A percentile compares a stretch with the other conserved stretches of the same genome.
These are phyloP conservation scores for Fusarium sp. DNA, from an alignment of 2,329 filamentous ascomycete genomes.

Conservation along the genomic window DNA sequence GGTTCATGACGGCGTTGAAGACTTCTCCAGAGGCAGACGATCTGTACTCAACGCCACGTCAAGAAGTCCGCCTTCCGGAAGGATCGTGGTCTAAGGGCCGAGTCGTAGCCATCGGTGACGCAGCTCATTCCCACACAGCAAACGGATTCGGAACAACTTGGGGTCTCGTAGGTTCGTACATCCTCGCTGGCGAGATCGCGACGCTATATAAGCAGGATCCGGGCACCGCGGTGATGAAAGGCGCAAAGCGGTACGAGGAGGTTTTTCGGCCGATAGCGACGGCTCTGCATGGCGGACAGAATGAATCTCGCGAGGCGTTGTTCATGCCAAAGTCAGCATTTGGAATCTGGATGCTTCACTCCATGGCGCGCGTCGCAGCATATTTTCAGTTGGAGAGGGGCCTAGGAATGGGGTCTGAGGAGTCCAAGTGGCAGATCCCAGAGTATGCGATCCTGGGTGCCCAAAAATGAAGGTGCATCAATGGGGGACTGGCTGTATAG, in stretches of 20 bases:
- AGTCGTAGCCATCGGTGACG: slow-evolving; percentile 15
- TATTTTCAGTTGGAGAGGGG: slow-evolving; percentile 14
- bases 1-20: slow-evolving; percentile 12
- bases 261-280: slow-evolving; percentile 20
- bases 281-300: neutral
- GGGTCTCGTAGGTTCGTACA: slow-evolving; percentile 14
- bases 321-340: slow-evolving; percentile 4
- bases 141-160: slow-evolving; percentile 23
- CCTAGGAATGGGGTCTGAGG: slow-evolving; percentile 9
- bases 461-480: neutral
- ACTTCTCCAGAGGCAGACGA: slow-evolving; percentile 12
- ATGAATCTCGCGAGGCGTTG: neutral
- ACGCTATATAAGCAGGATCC: slow-evolving; percentile 15
- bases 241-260: slow-evolving; percentile 23
- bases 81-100: slow-evolving; percentile 24
- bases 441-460: slow-evolving; percentile 17
- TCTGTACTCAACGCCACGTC: slow-evolving; percentile 10
- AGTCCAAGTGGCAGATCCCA: slow-evolving; percentile 28
- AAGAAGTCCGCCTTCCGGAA: slow-evolving; percentile 5
- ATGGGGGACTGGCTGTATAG: neutral
- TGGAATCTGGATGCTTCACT: slow-evolving; percentile 18
- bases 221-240: slow-evolving; percentile 15
- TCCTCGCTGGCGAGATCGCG: slow-evolving; percentile 13
- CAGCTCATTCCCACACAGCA: slow-evolving; percentile 18
- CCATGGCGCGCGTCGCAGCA: slow-evolving; percentile 1